A percentile compares a stretch with the other conserved stretches of the same genome.
phyloP scores from a whole-genome alignment of 164 flowering plant genomes.

The Aristolochia californica region DNA sequence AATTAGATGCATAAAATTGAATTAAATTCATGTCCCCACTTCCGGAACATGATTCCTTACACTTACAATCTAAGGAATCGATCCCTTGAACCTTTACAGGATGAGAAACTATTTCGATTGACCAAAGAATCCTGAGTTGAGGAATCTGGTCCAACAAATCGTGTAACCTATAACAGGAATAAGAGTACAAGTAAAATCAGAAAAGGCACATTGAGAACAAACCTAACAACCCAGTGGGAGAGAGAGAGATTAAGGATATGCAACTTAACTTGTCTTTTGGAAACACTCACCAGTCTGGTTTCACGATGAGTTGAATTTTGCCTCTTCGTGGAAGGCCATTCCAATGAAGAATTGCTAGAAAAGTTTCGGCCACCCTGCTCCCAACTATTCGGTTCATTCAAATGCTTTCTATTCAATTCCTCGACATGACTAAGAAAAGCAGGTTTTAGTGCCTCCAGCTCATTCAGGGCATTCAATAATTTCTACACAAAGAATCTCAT shows the following conservation, averaged over 20 bases:
- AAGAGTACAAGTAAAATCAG: not conserved
- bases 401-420: slow-evolving; percentile 36
- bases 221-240: not conserved
- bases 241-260: too few species aligned
- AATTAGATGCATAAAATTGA: too few species aligned
- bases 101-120: slow-evolving; percentile 15
- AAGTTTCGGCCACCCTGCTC: slow-evolving; percentile 16
- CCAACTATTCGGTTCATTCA: slow-evolving; percentile 25
- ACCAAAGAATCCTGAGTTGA: slow-evolving; percentile 22
- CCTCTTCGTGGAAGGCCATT: slow-evolving; percentile 30
- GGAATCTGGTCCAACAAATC: slow-evolving; percentile 20
- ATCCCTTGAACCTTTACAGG: slow-evolving; percentile 27
- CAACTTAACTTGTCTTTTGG: too few species aligned
- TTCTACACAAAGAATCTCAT: slow-evolving; percentile 30
- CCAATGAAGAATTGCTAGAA: slow-evolving; percentile 21
- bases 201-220: too few species aligned
- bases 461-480: slow-evolving; percentile 46
- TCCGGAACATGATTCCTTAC: not conserved
- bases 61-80: slow-evolving; percentile 58
- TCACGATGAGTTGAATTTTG: slow-evolving; percentile 20
- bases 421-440: slow-evolving; percentile 38
- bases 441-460: slow-evolving; percentile 77
- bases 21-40: too few species aligned
- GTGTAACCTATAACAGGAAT: slow-evolving; percentile 24
- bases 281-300: slow-evolving; percentile 44